Conservation (phyloP, 495 filamentous ascomycete species). For the Daldinia decipiens region DNA sequence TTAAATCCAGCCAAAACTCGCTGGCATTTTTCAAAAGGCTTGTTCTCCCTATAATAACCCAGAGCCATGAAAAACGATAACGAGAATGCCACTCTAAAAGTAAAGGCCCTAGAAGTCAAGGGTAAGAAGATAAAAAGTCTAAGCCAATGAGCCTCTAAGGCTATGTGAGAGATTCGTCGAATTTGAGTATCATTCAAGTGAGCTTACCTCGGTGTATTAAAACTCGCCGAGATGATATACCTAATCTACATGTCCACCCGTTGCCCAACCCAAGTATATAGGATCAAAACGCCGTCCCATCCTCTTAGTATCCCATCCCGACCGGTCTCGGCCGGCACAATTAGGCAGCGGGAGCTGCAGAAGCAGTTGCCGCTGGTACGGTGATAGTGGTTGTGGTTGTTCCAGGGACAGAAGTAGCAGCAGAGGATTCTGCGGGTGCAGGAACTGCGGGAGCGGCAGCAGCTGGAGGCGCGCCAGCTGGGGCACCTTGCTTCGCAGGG, state of each 20-base stretch:
- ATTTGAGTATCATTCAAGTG: constrained; percentile 1
- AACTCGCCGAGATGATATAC: background rate
- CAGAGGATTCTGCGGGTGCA: background rate
- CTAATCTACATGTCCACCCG: background rate
- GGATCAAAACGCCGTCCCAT: constrained; percentile 10
- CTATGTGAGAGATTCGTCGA: background rate
- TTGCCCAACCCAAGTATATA: constrained; percentile 7
- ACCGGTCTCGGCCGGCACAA: no score
- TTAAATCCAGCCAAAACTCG: no score
- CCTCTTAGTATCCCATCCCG: background rate
- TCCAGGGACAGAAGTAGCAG: constrained; percentile 13
- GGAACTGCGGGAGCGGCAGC: constrained; percentile 12
- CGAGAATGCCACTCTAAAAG: no score
- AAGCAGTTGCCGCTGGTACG: constrained; percentile 23
- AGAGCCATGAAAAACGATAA: no score
- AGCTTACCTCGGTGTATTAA: background rate
- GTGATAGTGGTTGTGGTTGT: constrained; percentile 33
- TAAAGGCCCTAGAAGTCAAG: no score
- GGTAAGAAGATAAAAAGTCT: no score
- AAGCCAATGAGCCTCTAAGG: background rate
- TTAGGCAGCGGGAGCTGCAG: constrained; percentile 12
- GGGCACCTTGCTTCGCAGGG: constrained; percentile 6
- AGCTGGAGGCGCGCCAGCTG: constrained; percentile 11
- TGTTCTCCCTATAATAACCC: no score
- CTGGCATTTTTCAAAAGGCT: no score